These are phyloP conservation scores for Lyophyllum shimeji DNA, from an alignment of 768 basidiomycete genomes.

Conservation along the genomic window DNA sequence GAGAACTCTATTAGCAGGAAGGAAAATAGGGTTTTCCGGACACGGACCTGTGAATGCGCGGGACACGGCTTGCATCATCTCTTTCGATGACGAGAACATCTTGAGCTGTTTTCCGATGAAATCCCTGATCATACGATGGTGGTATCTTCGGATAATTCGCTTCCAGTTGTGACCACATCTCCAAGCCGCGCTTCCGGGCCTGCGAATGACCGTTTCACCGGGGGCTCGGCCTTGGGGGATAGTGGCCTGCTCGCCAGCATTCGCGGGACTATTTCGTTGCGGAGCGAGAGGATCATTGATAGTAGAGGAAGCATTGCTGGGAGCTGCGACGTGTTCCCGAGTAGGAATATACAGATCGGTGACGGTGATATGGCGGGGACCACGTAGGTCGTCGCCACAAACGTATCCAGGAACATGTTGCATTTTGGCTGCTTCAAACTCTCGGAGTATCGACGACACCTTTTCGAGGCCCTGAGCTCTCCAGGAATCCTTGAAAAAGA, in stretches of 20 bases:
- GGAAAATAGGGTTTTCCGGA: neutral
- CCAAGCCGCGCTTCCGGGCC: neutral
- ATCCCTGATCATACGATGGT: conserved; percentile 22
- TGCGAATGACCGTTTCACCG: neutral
- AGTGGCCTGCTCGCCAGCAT: neutral
- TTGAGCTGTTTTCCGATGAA: too few species aligned
- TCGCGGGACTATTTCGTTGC: neutral
- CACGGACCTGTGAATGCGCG: conserved; percentile 4
- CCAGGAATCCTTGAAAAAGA: conserved; percentile 30
- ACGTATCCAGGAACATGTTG: neutral
- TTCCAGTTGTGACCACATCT: neutral
- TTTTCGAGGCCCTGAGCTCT: conserved; percentile 8
- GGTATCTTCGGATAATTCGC: conserved; percentile 11
- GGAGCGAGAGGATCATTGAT: neutral
- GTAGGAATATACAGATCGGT: neutral
- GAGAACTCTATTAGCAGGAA: neutral
- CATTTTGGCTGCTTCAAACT: neutral
- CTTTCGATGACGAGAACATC: conserved; percentile 17
- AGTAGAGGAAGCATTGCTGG: neutral
- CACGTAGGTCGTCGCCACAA: neutral
- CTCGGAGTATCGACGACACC: conserved; percentile 20
- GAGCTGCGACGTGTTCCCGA: neutral
- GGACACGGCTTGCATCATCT: neutral
- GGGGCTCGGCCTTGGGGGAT: too few species aligned
- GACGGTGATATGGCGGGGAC: neutral